Evolutionary conservation across 179 eudicot species (phyloP).

Genomic region (Heliamphora pulchella): DNA sequence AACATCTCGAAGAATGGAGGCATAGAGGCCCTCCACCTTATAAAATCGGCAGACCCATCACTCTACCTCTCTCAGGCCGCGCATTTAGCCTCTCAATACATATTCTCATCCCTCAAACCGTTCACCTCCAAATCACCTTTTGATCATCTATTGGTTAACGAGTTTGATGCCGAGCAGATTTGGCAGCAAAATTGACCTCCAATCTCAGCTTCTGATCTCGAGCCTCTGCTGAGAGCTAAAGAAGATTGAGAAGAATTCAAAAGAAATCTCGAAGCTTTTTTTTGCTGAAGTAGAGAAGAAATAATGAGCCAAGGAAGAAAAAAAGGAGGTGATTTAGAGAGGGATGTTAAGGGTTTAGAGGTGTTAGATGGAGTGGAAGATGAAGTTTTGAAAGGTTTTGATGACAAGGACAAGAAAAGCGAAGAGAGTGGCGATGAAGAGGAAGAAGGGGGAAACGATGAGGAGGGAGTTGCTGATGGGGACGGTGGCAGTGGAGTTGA

Average conservation of each 20-base stretch:
- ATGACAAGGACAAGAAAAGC: constrained; percentile 17
- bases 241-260: constrained; percentile 55
- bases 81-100: constrained; percentile 45
- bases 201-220: constrained; percentile 52
- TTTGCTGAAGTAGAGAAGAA: constrained; percentile 16
- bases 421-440: constrained; percentile 27
- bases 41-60: constrained; percentile 58
- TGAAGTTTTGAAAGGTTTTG: constrained; percentile 21
- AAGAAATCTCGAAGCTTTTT: constrained; percentile 34
- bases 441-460: constrained; percentile 28
- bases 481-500: constrained; percentile 48
- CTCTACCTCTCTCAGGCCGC: constrained; percentile 48
- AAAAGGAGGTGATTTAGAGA: constrained; percentile 15
- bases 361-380: constrained; percentile 16
- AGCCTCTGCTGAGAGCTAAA: constrained; percentile 44
- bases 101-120: constrained; percentile 54
- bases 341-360: constrained; percentile 17
- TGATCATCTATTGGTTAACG: constrained; percentile 44
- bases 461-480: constrained; percentile 25
- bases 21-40: constrained; percentile 43
- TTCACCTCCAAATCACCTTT: constrained; percentile 59
- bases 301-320: constrained; percentile 20
- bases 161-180: constrained; percentile 85
- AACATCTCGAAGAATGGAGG: constrained; percentile 7
- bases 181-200: constrained; percentile 90